Base-by-base conservation (phyloP, 352 stramenopile species). In the Blastocystis sp. region DNA sequence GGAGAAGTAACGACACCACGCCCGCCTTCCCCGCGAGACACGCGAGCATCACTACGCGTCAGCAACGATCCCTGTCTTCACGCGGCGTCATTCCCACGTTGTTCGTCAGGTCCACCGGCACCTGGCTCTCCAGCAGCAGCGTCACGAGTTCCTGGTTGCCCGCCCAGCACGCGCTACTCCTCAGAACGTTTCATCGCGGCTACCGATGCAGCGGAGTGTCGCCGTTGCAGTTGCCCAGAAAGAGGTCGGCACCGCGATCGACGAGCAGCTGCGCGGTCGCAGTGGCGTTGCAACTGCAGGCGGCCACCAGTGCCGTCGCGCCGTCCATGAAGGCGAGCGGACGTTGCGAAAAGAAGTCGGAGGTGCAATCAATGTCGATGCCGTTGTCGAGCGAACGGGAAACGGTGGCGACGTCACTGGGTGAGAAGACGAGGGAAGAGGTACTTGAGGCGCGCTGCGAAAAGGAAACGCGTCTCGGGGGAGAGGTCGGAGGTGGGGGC, bases 1-100 rank as follows among this genome's bases (percentile, higher is more conserved):
- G 27, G 29, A 81, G 51, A 63, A 81, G 48, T 42, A 21, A 63
- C 18, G 46, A 32, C 29, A 81, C 49, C 1, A 81, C 40, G 9
- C 21, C 44, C 49, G 32, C 21, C 8, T 61, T 48, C 6, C 49
- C 49, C 21, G 42, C 49, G 0, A 81, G 11, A 27, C 40, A 54
- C n/a, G 69, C 69, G 24, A 64, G n/a, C 69, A 81, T 81, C 69
- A 81, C 69, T 81, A 64, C 46, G 18, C 6, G 16, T 56, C 36
- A 78, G 11, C 46, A n/a, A 18, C 36, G 32, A 29, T 32, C 8
- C 24, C 16, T 16, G 48, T 61, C 16, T 29, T 27, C 32, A 81
- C 69, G 29, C 24, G 69, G 46, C n/a, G 69, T 81, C 69, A 81
- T 40, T 64, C 69, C 69, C 24, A 48, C 49, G 32, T 49, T 40